Percentiles rank a stretch among this genome's conserved stretches.
phyloP scores from a whole-genome alignment of 1,284 basidiomycete species.

The Microbotryum saponariae region DNA sequence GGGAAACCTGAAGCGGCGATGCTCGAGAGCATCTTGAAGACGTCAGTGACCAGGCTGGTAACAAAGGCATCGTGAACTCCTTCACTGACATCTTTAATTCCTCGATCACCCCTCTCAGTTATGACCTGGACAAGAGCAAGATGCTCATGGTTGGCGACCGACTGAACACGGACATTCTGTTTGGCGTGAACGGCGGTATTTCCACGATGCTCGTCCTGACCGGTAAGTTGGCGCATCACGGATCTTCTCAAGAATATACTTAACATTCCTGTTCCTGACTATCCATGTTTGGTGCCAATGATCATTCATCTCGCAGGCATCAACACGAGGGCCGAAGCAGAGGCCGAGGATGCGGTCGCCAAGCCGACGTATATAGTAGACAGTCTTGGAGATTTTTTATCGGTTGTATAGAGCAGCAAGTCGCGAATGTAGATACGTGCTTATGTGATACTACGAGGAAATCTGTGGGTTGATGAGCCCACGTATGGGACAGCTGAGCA shows the following conservation, averaged over 20 bases:
- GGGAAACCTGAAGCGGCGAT: conserved; percentile 91
- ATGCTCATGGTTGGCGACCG: conserved; percentile 97
- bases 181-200: conserved; percentile 77
- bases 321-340: conserved; percentile 19
- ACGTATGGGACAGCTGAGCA: too few species aligned
- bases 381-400: conserved; percentile 18
- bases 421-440: too few species aligned
- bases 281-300: too few species aligned
- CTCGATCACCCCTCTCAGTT: conserved; percentile 47
- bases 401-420: too few species aligned
- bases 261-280: too few species aligned
- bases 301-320: conserved; percentile 9
- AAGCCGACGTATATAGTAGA: conserved; percentile 24
- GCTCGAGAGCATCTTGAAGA: conserved; percentile 93
- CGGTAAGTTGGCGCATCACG: conserved; percentile 46
- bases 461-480: too few species aligned
- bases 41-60: conserved; percentile 50
- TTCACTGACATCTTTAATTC: not conserved
- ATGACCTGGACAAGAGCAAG: conserved; percentile 70
- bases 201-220: conserved; percentile 85
- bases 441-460: too few species aligned
- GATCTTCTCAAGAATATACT: not conserved
- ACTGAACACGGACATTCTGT: conserved; percentile 76
- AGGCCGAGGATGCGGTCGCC: conserved; percentile 21
- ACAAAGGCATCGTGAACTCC: not conserved